Evolutionary conservation across 371 early-diverging fungal species (phyloP).

Genomic region (Rhizopus sp.): DNA sequence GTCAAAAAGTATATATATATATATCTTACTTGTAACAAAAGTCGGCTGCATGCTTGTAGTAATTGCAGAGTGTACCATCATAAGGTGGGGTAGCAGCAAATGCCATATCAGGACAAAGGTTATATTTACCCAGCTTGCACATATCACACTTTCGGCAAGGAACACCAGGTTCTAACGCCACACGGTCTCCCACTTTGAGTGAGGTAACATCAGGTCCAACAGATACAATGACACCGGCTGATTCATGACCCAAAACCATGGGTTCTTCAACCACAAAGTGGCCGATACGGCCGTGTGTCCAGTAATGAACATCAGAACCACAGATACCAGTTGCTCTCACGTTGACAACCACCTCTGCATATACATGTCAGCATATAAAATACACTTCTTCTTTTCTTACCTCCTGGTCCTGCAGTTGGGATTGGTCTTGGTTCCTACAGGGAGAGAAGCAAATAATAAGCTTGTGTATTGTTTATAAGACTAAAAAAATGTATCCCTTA

Average conservation of each 20-base stretch:
- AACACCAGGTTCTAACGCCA: constrained; percentile 67
- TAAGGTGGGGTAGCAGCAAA: constrained; percentile 59
- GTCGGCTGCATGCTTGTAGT: constrained; percentile 53
- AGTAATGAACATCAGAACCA: constrained; percentile 56
- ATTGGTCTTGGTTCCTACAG: constrained; percentile 23
- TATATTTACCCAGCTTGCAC: constrained; percentile 54
- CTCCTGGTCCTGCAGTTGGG: constrained; percentile 23
- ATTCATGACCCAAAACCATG: constrained; percentile 81
- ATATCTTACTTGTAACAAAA: constrained; percentile 50
- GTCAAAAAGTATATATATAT: neutral
- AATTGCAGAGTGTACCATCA: constrained; percentile 55
- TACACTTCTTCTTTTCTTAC: neutral
- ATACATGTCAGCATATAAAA: neutral
- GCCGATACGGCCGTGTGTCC: constrained; percentile 52
- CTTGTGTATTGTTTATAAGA: neutral
- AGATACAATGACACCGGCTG: constrained; percentile 66
- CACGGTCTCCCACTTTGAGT: constrained; percentile 72
- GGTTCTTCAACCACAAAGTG: constrained; percentile 51
- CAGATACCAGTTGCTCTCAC: constrained; percentile 54
- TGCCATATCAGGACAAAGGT: constrained; percentile 51
- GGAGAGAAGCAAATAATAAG: neutral
- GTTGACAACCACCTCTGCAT: constrained; percentile 47
- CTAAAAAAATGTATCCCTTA: constrained; percentile 6
- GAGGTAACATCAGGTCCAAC: constrained; percentile 56
- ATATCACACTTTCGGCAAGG: constrained; percentile 62